Evolutionary conservation across 2,329 filamentous ascomycete genomes (phyloP).

Genomic region (Aspergillus tubingensis): DNA sequence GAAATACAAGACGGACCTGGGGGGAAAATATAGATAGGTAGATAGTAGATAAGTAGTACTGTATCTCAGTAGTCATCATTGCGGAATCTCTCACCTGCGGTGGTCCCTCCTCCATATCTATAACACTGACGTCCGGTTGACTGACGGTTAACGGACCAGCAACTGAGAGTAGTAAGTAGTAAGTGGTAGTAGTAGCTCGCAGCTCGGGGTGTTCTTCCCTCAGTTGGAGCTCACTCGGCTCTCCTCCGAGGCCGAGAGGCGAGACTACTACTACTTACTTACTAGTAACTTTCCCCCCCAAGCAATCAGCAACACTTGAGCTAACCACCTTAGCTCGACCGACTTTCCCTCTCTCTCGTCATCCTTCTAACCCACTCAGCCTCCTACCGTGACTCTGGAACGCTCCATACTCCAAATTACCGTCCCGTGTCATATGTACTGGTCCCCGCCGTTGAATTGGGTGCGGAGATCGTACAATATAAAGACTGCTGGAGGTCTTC

Average conservation of each 20-base stretch:
- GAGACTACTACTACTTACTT: not conserved
- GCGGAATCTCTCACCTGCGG: not conserved
- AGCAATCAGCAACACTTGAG: not conserved
- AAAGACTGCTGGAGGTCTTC: not conserved
- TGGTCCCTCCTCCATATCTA: not conserved
- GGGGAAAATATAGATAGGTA: too few species aligned
- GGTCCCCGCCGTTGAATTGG: not conserved
- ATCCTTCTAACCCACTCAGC: not conserved
- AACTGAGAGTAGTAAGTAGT: too few species aligned
- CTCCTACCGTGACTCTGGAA: not conserved
- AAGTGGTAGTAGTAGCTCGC: too few species aligned
- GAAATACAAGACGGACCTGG: too few species aligned
- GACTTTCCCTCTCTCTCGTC: not conserved
- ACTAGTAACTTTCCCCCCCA: not conserved
- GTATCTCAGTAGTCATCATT: not conserved
- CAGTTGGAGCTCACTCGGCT: not conserved
- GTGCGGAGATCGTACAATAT: not conserved
- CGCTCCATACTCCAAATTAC: not conserved
- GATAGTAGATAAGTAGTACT: not conserved
- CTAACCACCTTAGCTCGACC: not conserved
- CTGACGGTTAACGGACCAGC: too few species aligned
- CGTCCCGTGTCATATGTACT: not conserved
- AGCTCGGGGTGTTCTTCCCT: not conserved
- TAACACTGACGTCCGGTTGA: not conserved
- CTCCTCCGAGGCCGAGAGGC: not conserved